Evolutionary conservation across 345 rosid species (phyloP).

Genomic region (Eucalyptus regnans): DNA sequence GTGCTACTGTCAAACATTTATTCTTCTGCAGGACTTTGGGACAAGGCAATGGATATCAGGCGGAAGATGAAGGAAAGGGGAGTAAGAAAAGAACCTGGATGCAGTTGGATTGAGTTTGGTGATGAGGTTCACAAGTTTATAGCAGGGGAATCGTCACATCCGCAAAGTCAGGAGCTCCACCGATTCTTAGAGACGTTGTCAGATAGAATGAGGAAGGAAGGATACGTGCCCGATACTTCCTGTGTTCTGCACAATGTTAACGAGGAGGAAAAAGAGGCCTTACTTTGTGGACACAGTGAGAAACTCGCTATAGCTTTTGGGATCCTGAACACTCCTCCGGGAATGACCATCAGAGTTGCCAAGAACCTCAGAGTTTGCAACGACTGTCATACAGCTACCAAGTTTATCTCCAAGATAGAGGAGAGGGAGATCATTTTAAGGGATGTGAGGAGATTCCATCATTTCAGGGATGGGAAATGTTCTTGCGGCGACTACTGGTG

Average conservation of each 20-base stretch:
- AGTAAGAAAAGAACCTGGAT: slow-evolving; percentile 86
- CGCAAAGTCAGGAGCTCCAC: slow-evolving; percentile 52
- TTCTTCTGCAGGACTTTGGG: slow-evolving; percentile 73
- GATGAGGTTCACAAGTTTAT: slow-evolving; percentile 75
- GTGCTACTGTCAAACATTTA: slow-evolving; percentile 80
- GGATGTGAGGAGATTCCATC: slow-evolving; percentile 85
- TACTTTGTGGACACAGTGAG: slow-evolving; percentile 90
- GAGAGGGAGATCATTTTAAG: slow-evolving; percentile 71
- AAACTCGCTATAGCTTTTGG: slow-evolving; percentile 84
- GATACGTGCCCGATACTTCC: slow-evolving; percentile 79
- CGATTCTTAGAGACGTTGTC: slow-evolving; percentile 43
- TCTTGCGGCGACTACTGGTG: slow-evolving; percentile 87
- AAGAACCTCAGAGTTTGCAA: slow-evolving; percentile 89
- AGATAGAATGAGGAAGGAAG: slow-evolving; percentile 62
- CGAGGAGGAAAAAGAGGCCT: slow-evolving; percentile 64
- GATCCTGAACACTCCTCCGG: slow-evolving; percentile 55
- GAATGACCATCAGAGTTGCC: slow-evolving; percentile 68
- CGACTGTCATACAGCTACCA: slow-evolving; percentile 67
- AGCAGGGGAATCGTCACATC: slow-evolving; percentile 77
- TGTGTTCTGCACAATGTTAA: slow-evolving; percentile 76
- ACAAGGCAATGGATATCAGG: slow-evolving; percentile 63
- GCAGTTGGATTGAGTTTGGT: slow-evolving; percentile 76
- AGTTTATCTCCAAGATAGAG: slow-evolving; percentile 56
- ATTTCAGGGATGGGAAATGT: slow-evolving; percentile 68
- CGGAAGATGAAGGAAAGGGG: slow-evolving; percentile 71